These are phyloP conservation scores for Wickerhamiella sorbophila DNA, from an alignment of 805 yeast genomes.

Conservation along the genomic window DNA sequence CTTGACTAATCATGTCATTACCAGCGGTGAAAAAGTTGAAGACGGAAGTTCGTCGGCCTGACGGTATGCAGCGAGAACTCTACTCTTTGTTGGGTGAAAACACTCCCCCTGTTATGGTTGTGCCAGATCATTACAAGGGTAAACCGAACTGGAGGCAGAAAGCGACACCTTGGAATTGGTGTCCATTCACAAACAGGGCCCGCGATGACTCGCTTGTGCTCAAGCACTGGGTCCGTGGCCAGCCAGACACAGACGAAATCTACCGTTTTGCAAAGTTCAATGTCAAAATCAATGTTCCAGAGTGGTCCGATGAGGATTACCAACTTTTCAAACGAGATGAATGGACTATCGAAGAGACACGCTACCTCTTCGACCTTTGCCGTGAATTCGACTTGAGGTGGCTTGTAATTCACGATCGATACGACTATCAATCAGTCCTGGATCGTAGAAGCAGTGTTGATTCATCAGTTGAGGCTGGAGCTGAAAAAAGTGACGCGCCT, in stretches of 20 bases:
- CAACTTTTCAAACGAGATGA: conserved; percentile 33
- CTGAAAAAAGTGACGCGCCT: background rate
- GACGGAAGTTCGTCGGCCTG: conserved; percentile 23
- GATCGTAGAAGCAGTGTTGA: background rate
- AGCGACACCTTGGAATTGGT: conserved; percentile 73
- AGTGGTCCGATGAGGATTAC: conserved; percentile 49
- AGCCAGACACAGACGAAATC: conserved; percentile 34
- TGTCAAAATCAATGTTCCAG: conserved; percentile 54
- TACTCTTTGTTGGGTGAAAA: conserved; percentile 82
- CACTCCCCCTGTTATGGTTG: conserved; percentile 69
- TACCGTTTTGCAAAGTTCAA: conserved; percentile 67
- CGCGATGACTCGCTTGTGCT: conserved; percentile 41
- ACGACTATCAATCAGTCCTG: conserved; percentile 16
- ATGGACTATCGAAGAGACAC: conserved; percentile 72
- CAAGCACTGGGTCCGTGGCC: conserved; percentile 80
- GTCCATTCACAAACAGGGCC: conserved; percentile 42
- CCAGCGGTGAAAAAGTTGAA: conserved; percentile 20
- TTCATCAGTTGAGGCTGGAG: background rate
- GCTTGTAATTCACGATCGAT: conserved; percentile 54
- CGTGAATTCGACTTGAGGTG: conserved; percentile 47
- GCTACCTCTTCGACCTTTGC: conserved; percentile 54
- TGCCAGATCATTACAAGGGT: conserved; percentile 43
- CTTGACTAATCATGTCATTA: conserved; percentile 33
- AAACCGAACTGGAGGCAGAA: conserved; percentile 44
- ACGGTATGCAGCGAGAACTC: conserved; percentile 80